Base-by-base conservation (phyloP, 2,329 filamentous ascomycete species). In the Fusarium lyarnte region DNA sequence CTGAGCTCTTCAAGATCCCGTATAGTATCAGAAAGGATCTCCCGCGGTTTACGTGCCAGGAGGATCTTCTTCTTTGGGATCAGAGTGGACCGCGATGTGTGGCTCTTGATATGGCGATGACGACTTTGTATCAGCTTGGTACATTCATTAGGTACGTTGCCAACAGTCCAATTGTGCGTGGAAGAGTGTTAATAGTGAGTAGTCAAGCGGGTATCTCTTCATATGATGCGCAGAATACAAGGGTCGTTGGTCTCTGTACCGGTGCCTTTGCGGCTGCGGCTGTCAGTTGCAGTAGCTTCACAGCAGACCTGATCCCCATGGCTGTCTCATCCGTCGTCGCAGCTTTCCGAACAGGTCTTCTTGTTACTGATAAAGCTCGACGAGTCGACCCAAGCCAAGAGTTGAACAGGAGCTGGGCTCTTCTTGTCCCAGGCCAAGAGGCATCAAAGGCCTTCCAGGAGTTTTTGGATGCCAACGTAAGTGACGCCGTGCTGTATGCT, bases 61-160 rank as follows among this genome's bases (percentile, higher is more conserved):
- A 75, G 8, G 73, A 75, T 64, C 47, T 75, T 2, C 61, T 75
- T 3, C 21, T 54, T 1, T 75, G 73, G 73, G 63, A 74, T 21
- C 66, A 74, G 21, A 69, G 39, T 19, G 70, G 73, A 7, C 62
- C 55, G 43, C 58, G 73, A 51, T 75, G 73, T 17, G 31, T 75
- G 35, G 72, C 73, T 3, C 27, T 75, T 12, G 73, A 75, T 35
- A 75, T 75, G 73, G 73, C 73, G 0, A 69, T 75, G 52, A 75
- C 66, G 9, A 72, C 72, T 23, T 33, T 75, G 29, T 75, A 72
- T 54, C 73, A 75, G 2, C 73, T 75, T 5, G 73, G 67, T 2
- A 31, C 58, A 6, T 75, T 75, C 25, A 75, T 75, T 21, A 74
- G 70, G 73, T 62, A 35, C 8, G 60, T 36, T 2, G 3, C 2